Percentiles rank a stretch among this genome's conserved stretches.
These are phyloP conservation scores for Leccinellum albellum DNA, from an alignment of 768 basidiomycete species.

Conservation along the genomic window DNA sequence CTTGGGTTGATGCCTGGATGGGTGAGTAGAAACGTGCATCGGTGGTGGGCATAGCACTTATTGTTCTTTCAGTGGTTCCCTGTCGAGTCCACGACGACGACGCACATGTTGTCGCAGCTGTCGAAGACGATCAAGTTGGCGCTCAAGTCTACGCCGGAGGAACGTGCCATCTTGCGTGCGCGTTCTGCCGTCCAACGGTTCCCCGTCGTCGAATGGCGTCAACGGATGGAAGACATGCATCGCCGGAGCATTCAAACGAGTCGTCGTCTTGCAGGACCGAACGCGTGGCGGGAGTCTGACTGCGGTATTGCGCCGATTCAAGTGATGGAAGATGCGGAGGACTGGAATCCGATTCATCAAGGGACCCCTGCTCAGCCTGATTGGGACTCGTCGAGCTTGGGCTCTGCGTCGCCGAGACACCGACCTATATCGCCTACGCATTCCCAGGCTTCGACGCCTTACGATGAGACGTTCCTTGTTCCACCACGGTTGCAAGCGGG, in stretches of 20 bases:
- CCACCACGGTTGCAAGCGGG: constrained; percentile 32
- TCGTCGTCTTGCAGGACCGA: constrained; percentile 60
- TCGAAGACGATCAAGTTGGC: constrained; percentile 95
- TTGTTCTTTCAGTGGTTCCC: constrained; percentile 77
- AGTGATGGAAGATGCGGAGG: constrained; percentile 64
- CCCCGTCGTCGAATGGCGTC: constrained; percentile 97
- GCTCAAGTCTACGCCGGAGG: constrained; percentile 84
- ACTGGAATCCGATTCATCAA: constrained; percentile 74
- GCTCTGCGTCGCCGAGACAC: constrained; percentile 36
- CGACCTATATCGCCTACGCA: constrained; percentile 57
- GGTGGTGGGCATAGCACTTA: neutral
- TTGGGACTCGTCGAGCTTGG: constrained; percentile 64
- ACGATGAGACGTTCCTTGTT: constrained; percentile 39
- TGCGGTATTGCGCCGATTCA: constrained; percentile 43
- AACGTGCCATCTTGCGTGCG: constrained; percentile 88
- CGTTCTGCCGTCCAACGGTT: constrained; percentile 93
- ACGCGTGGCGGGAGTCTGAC: constrained; percentile 78
- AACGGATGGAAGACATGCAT: constrained; percentile 93
- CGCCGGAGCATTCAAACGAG: constrained; percentile 74
- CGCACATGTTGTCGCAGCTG: constrained; percentile 91
- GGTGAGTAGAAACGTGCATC: constrained; percentile 47
- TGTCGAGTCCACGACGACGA: constrained; percentile 88
- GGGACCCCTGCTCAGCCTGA: constrained; percentile 66
- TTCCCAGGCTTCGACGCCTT: constrained; percentile 56
- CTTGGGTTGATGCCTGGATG: constrained; percentile 97